Base-by-base conservation (phyloP, 2,329 filamentous ascomycete genomes). In the Neonectria hederae region DNA sequence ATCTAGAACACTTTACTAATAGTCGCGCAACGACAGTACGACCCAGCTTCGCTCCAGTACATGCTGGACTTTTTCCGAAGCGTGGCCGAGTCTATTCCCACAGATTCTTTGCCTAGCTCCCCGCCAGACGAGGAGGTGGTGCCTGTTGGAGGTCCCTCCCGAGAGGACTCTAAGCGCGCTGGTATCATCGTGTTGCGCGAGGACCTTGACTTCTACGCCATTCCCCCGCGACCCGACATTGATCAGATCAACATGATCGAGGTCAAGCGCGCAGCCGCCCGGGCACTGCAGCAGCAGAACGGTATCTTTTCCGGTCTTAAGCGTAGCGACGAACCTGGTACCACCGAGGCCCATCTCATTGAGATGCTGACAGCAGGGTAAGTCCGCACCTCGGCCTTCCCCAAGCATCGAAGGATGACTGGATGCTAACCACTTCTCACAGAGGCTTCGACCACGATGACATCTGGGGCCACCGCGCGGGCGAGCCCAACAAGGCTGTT, bases 291-390 rank as follows among this genome's bases (percentile, higher is more conserved):
- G 71, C 88, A 89, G 76, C 96, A 99, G 79, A 89, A 94, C 72
- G 96, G 96, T 52, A 99, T 99, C 73, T 99, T 99, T 78, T 97
- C 94, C 4, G 96, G 96, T 0, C 83, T 99, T 51, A 92, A 96
- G 79, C 93, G 95, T 77, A 98, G 95, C 74, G 94, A 99, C 72
- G 96, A 99, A 80, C 90, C 92, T 19, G 96, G 96, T 21, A 97
- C 95, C 19, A 99, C 96, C 0, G 96, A 99, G 80, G 96, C 97
- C 72, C 96, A 99, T 83, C 85, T 99, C 42, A 99, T 99, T 75
- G 96, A 99, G 83, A 99, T 99, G 96, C 82, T 99, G 80, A 99
- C 96, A 59, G 96, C 96, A 76, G 96, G 95, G 95, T 98, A 85
- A 81, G 91, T 83, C 28, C 49, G 2, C 32, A 22, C 5, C 3